Base-by-base conservation (phyloP, 1,139 yeast species). In the Magnusiomyces clavatus region DNA sequence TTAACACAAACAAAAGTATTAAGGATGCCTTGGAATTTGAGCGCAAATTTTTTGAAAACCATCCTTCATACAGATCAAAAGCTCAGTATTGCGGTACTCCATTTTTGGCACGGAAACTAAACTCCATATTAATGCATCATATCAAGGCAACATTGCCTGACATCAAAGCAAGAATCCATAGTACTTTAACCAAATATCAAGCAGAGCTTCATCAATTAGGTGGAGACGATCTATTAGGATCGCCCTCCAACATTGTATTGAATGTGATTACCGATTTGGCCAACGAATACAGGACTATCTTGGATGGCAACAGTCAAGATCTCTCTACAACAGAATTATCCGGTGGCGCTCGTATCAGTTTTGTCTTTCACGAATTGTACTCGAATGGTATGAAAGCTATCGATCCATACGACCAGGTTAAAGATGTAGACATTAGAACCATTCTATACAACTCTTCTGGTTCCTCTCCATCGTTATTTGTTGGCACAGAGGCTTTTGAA, bases 331-430 rank as follows among this genome's bases (percentile, higher is more conserved):
- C 86, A 67, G 97, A 89, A 70, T 77, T 89, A 61, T 83, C 90
- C 59, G 97, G 97, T 69, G 98, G 98, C 69, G 99, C 99, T 1
- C 86, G 99, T 77, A 86, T 92, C 60, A 84, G 96, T 36, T 94
- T 90, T 76, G 98, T 92, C 34, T 92, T 92, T 76, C 98, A 92
- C 68, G 98, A 92, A 72, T 86, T 92, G 55, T 92, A 83, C 75
- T 84, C 90, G 67, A 89, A 87, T 67, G 98, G 98, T 70, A 80
- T 92, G 56, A 81, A 82, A 65, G 87, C 97, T 0, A 76, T 92
- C 56, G 98, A 94, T 68, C 99, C 99, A 53, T 94, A 87, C 69
- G 98, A 92, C 67, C 96, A 90, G 69, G 90, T 92, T 64, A 90
- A 89, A 72, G 98, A 92, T 68, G 86, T 87, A 37, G 99, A 92